Conservation (phyloP, 345 rosid species). For the Populus alba region DNA sequence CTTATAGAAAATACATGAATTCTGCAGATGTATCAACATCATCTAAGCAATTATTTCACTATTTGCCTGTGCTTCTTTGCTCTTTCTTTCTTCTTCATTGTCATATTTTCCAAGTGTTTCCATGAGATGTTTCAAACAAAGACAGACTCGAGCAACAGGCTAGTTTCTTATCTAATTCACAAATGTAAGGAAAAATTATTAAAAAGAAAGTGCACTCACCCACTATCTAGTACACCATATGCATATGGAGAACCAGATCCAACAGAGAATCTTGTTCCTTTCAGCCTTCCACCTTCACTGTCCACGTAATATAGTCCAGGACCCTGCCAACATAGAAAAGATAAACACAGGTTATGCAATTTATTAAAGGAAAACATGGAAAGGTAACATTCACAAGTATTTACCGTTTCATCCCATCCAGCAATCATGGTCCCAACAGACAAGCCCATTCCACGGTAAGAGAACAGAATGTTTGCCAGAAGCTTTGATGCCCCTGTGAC, state of each 20-base stretch:
- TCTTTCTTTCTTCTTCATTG: not conserved
- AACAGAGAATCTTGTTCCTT: slow-evolving; percentile 93
- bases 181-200: not conserved
- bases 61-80: not conserved
- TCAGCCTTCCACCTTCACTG: slow-evolving; percentile 97
- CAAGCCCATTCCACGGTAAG: slow-evolving; percentile 97
- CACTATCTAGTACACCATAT: slow-evolving; percentile 91
- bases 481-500: slow-evolving; percentile 98
- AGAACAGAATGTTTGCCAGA: slow-evolving; percentile 95
- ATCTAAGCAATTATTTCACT: not conserved
- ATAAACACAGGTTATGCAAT: not conserved
- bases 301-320: slow-evolving; percentile 97
- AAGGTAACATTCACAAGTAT: not conserved
- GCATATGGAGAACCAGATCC: slow-evolving; percentile 99
- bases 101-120: not conserved
- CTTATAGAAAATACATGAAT: not conserved
- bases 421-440: slow-evolving; percentile 99
- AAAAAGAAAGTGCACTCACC: slow-evolving; percentile 43
- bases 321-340: slow-evolving; percentile 52
- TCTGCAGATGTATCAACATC: not conserved
- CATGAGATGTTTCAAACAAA: not conserved
- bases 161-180: not conserved
- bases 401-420: slow-evolving; percentile 98
- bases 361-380: not conserved
- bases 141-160: not conserved